These are phyloP conservation scores for Boletus barrowsii DNA, from an alignment of 768 basidiomycete genomes.

Conservation along the genomic window DNA sequence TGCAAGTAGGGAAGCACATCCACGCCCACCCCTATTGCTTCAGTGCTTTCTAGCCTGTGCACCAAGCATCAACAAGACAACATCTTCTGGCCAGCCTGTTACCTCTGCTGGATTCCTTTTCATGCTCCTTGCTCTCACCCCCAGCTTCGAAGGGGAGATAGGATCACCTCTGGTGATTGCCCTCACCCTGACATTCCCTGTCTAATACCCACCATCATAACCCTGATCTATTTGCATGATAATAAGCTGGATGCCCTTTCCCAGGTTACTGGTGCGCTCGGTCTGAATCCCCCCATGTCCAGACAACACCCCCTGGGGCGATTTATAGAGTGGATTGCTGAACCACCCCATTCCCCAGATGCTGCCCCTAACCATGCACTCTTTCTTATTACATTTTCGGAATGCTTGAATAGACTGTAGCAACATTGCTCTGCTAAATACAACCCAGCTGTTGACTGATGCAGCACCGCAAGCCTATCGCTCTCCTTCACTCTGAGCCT, in stretches of 20 bases:
- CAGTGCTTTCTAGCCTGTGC: no score
- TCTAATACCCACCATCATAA: not conserved
- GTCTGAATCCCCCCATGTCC: not conserved
- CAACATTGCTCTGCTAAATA: no score
- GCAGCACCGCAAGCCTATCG: no score
- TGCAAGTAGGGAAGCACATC: fast-evolving
- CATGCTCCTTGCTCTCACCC: not conserved
- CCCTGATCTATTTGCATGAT: not conserved
- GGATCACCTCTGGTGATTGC: not conserved
- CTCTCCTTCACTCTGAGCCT: no score
- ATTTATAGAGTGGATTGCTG: not conserved
- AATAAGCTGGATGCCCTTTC: not conserved
- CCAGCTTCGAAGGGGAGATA: not conserved
- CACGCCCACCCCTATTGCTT: not conserved
- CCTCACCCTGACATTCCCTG: not conserved
- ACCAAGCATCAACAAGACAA: not conserved
- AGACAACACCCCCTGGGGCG: fast-evolving
- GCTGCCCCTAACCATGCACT: not conserved
- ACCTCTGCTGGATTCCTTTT: not conserved
- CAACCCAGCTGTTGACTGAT: no score
- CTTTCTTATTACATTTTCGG: not conserved
- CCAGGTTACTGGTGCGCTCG: not conserved
- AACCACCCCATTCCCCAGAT: not conserved
- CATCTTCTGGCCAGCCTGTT: not conserved
- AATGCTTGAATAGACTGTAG: not conserved